A percentile compares a stretch with the other conserved stretches of the same genome.
Evolutionary conservation across 1,284 basidiomycete species (phyloP).

Genomic region (Meira miltonrushii): DNA sequence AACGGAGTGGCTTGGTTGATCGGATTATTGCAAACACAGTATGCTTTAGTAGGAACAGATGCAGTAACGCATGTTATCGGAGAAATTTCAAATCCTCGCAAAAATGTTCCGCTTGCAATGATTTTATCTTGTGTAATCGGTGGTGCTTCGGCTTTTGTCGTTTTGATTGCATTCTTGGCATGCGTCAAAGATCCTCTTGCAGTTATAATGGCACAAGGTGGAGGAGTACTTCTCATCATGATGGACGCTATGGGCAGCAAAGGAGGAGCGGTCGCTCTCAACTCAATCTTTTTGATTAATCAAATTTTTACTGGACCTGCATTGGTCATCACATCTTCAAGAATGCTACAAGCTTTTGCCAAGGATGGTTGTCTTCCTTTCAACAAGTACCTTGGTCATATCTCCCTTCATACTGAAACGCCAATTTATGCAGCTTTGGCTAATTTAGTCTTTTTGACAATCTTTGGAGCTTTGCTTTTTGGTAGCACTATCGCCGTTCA

Average conservation of each 20-base stretch:
- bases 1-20: slow-evolving; percentile 28
- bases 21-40: slow-evolving; percentile 29
- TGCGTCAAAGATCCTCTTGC: slow-evolving; percentile 21
- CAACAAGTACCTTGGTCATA: slow-evolving; percentile 11
- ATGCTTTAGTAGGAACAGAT: slow-evolving; percentile 24
- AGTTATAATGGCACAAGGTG: slow-evolving; percentile 19
- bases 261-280: slow-evolving; percentile 4
- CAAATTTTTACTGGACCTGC: slow-evolving; percentile 23
- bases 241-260: slow-evolving; percentile 17
- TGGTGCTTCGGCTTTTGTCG: slow-evolving; percentile 18
- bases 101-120: slow-evolving; percentile 30
- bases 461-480: slow-evolving; percentile 25
- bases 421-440: slow-evolving; percentile 22
- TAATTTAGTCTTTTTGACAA: slow-evolving; percentile 13
- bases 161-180: slow-evolving; percentile 21
- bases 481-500: slow-evolving; percentile 21
- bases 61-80: slow-evolving; percentile 27
- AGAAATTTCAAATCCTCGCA: slow-evolving; percentile 24
- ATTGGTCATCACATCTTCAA: slow-evolving; percentile 19
- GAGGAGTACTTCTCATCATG: slow-evolving; percentile 20
- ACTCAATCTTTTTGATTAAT: neutral
- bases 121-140: slow-evolving; percentile 24
- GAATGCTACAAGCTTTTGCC: slow-evolving; percentile 26
- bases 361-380: slow-evolving; percentile 23
- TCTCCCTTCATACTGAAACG: slow-evolving; percentile 19